Base-by-base conservation (phyloP, 495 filamentous ascomycete genomes). In the Aspergillus haitiensis region DNA sequence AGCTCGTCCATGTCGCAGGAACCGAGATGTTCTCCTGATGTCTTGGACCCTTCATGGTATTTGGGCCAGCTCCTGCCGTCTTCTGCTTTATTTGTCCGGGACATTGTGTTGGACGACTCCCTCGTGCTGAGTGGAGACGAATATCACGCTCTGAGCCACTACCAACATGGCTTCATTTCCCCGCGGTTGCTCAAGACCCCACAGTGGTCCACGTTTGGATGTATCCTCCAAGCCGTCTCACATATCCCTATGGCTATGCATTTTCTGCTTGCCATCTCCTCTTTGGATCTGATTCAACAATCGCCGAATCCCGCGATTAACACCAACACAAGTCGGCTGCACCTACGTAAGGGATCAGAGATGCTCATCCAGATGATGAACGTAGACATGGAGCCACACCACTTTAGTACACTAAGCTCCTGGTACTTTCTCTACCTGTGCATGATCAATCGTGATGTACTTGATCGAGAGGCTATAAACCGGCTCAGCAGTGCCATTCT, bases 321-420 rank as follows among this genome's bases (percentile, higher is more conserved):
- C 50, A 13, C 37, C 6, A 15, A 36, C 12, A 18, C 37, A 32
- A 52, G 32, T 11, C 13, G 50, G n/a, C 12, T 18, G 6, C 50
- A 52, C 50, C 37, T 52, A n/a, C 50, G 50, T 1, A 52, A 52
- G 32, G 50, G 50, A 6, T 36, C 31, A n/a, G 50, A 52, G 16
- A 52, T 52, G 50, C 50, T 52, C 50, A 52, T 37, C 31, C 50
- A 52, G 3, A 32, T n/a, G 11, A 52, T 52, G 50, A 52, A 36
- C 32, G 3, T 52, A 10, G 50, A 52, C 31, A 37, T 9, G 8
- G 33, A 35, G 32, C 50, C 50, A n/a, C 32, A 52, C 4, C 50
- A 52, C 15, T 52, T 52, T 9, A 52, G 50, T 31, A 52, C 33
- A 3, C 50, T 52, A 15, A 16, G 31, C 15, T 37, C 50, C 0